Evolutionary conservation across 768 basidiomycete species (phyloP).

Genomic region (Boletus insuetus): DNA sequence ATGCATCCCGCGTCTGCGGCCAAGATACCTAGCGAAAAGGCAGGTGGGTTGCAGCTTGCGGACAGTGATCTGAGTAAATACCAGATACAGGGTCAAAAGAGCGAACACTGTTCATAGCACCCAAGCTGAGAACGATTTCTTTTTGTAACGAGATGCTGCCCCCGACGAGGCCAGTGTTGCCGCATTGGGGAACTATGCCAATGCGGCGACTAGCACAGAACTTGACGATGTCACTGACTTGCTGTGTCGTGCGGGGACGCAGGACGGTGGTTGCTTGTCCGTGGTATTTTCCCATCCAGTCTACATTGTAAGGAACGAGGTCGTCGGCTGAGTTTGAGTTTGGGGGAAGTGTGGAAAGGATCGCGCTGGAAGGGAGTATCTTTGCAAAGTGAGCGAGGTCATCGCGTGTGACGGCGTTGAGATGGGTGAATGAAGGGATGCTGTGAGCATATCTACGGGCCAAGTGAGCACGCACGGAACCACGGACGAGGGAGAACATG

Average conservation of each 20-base stretch:
- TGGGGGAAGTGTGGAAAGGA: slow-evolving; percentile 67
- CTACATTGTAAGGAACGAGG: slow-evolving; percentile 76
- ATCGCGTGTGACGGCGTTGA: slow-evolving; percentile 50
- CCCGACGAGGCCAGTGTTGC: slow-evolving; percentile 97
- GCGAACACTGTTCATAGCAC: slow-evolving; percentile 79
- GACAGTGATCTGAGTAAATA: slow-evolving; percentile 27
- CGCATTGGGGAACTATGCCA: slow-evolving; percentile 95
- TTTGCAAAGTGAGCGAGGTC: slow-evolving; percentile 69
- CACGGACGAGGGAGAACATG: slow-evolving; percentile 13
- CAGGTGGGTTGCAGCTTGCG: slow-evolving; percentile 1
- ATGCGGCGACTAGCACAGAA: slow-evolving; percentile 82
- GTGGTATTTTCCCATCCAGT: slow-evolving; percentile 96
- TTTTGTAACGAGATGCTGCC: slow-evolving; percentile 87
- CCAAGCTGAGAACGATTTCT: slow-evolving; percentile 82
- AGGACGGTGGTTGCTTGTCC: slow-evolving; percentile 85
- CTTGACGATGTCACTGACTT: slow-evolving; percentile 86
- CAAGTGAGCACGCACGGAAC: neutral
- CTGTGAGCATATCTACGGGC: slow-evolving; percentile 18
- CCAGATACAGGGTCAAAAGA: slow-evolving; percentile 84
- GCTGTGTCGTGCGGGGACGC: slow-evolving; percentile 81
- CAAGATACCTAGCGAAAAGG: slow-evolving; percentile 62
- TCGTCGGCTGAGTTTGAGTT: slow-evolving; percentile 52
- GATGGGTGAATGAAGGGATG: slow-evolving; percentile 25
- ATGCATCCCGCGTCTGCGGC: slow-evolving; percentile 95
- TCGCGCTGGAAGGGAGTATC: slow-evolving; percentile 58